These are phyloP conservation scores for Xylaria sp. DNA, from an alignment of 2,329 filamentous ascomycete species.

Conservation along the genomic window DNA sequence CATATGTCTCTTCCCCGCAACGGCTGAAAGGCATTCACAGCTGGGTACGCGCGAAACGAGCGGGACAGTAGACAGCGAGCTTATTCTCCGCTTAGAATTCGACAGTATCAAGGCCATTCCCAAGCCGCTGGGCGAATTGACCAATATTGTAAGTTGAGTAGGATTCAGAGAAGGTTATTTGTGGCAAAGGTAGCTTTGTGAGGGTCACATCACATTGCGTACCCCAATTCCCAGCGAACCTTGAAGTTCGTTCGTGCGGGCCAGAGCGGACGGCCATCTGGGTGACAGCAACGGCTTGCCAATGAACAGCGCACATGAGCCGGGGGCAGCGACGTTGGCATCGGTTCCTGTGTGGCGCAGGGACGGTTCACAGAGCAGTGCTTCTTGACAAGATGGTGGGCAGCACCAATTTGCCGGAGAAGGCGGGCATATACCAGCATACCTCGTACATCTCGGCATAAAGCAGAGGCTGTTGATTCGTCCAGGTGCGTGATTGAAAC, in stretches of 20 bases:
- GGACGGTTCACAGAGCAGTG: conserved; percentile 12
- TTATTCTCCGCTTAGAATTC: not conserved
- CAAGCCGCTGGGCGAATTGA: not conserved
- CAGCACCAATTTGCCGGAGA: conserved; percentile 41
- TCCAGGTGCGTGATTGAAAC: conserved; percentile 28
- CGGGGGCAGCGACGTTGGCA: conserved; percentile 1
- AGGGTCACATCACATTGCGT: conserved; percentile 27
- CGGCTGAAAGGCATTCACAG: conserved; percentile 9
- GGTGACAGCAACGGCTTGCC: not conserved
- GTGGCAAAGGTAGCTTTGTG: conserved; percentile 4
- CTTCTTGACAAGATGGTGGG: conserved; percentile 26
- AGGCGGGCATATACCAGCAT: conserved; percentile 35
- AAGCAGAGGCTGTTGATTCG: conserved; percentile 38
- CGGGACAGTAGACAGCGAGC: not conserved
- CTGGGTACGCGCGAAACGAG: not conserved
- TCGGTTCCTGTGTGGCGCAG: conserved; percentile 27
- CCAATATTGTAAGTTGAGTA: conserved; percentile 19
- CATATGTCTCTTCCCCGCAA: conserved; percentile 43
- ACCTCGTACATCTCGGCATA: conserved; percentile 38
- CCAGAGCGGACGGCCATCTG: not conserved
- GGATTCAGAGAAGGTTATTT: conserved; percentile 5
- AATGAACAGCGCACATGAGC: conserved; percentile 6
- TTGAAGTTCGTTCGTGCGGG: conserved; percentile 13
- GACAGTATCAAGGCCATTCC: not conserved
- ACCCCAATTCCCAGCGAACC: conserved; percentile 12